A percentile compares a stretch with the other conserved stretches of the same genome.
Conservation (phyloP, 2,329 filamentous ascomycete genomes). For the Fusarium sp. region DNA sequence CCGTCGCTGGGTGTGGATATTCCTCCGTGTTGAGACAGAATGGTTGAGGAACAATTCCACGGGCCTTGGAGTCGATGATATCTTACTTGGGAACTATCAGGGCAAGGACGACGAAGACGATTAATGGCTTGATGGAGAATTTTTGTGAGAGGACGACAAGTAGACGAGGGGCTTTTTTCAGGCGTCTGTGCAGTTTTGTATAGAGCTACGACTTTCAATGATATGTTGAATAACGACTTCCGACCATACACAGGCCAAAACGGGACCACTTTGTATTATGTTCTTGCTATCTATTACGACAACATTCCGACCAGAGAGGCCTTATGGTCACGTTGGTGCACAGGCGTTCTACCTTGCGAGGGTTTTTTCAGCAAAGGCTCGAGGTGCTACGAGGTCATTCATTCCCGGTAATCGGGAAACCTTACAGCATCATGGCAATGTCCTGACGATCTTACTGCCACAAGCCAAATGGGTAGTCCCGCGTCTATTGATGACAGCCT, state of each 20-base stretch:
- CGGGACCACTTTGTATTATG: constrained; percentile 2
- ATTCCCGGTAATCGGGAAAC: constrained; percentile 34
- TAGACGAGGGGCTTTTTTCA: constrained; percentile 16
- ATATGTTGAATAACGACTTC: constrained; percentile 19
- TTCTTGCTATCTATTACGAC: constrained; percentile 1
- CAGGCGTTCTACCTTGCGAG: neutral
- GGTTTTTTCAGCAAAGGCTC: constrained; percentile 21
- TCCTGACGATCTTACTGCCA: constrained; percentile 25
- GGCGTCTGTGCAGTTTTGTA: constrained; percentile 33
- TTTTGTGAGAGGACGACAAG: neutral
- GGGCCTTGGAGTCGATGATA: constrained; percentile 72
- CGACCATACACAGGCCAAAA: constrained; percentile 21
- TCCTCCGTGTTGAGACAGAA: constrained; percentile 94
- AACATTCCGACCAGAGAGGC: constrained; percentile 9
- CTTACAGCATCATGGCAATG: constrained; percentile 13
- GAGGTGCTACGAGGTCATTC: constrained; percentile 32
- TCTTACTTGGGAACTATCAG: constrained; percentile 78
- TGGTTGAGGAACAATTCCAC: constrained; percentile 72
- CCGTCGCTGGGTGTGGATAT: constrained; percentile 95
- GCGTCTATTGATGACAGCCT: constrained; percentile 21
- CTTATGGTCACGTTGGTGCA: neutral
- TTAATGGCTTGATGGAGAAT: constrained; percentile 33
- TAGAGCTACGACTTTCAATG: constrained; percentile 36
- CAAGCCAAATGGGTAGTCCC: constrained; percentile 20
- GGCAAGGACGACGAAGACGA: constrained; percentile 65